These are phyloP conservation scores for Prunus dulcis DNA, from an alignment of 306 rosid genomes.

Conservation along the genomic window DNA sequence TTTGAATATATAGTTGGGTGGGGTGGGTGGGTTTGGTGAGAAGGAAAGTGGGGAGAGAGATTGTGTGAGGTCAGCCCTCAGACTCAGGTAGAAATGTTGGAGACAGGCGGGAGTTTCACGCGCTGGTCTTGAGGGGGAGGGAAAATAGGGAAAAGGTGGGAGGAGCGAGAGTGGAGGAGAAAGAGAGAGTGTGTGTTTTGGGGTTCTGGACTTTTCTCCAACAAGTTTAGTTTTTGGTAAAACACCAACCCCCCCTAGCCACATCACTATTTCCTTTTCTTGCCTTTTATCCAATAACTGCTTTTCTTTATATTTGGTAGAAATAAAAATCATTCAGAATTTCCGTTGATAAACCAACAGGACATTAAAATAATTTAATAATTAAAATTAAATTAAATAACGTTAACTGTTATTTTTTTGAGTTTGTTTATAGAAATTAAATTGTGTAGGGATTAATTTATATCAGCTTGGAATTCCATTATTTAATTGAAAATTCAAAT, in stretches of 20 bases:
- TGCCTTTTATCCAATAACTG: background rate
- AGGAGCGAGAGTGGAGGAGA: background rate
- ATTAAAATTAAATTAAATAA: no score
- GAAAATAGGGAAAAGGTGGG: background rate
- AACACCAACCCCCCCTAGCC: background rate
- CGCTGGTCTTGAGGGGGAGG: slow-evolving; percentile 7
- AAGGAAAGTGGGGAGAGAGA: background rate
- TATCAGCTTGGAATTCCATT: no score
- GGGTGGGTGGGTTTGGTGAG: background rate
- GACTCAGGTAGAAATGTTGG: background rate
- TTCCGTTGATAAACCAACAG: no score
- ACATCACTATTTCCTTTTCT: background rate
- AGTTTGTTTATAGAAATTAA: no score
- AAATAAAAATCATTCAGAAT: no score
- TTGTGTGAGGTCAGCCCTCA: background rate
- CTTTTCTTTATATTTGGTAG: no score
- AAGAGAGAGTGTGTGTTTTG: background rate
- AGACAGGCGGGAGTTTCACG: background rate
- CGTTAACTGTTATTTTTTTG: rapidly evolving
- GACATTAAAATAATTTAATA: no score
- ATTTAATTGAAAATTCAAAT: no score
- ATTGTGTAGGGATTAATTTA: rapidly evolving
- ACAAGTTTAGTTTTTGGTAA: background rate
- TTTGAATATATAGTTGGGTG: background rate
- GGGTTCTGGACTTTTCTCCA: background rate